Conservation (phyloP, 495 filamentous ascomycete species). For the Aspergillus nanangensis region DNA sequence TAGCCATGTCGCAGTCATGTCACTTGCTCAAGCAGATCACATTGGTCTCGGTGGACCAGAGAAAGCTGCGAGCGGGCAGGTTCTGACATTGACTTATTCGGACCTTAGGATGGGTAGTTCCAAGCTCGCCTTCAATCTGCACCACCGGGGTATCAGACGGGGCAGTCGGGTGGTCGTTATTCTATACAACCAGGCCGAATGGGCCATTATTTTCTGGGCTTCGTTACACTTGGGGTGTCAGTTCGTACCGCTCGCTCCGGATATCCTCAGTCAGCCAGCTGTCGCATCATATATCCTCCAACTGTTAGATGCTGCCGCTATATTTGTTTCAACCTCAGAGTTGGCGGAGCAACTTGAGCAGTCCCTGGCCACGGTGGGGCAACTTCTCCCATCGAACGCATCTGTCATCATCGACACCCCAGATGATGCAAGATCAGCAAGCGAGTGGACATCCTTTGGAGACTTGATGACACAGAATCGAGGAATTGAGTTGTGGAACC, state of each 20-base stretch:
- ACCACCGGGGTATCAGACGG: constrained; percentile 1
- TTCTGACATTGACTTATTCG: constrained; percentile 11
- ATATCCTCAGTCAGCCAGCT: constrained; percentile 8
- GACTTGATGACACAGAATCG: not conserved
- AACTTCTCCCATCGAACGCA: not conserved
- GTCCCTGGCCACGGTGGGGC: not conserved
- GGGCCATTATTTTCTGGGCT: constrained; percentile 28
- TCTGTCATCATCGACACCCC: not conserved
- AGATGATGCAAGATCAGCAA: not conserved
- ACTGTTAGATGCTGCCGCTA: constrained; percentile 10
- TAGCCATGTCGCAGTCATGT: not conserved
- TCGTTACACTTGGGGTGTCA: constrained; percentile 18
- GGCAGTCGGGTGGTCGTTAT: constrained; percentile 18
- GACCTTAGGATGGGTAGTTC: constrained; percentile 9
- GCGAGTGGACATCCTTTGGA: not conserved
- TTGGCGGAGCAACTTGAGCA: constrained; percentile 1
- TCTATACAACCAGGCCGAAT: constrained; percentile 29
- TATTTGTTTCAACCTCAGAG: constrained; percentile 17
- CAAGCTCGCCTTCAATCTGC: constrained; percentile 6
- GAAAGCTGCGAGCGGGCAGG: not conserved
- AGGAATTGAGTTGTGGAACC: not conserved
- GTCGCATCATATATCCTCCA: constrained; percentile 17
- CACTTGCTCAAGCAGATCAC: not conserved
- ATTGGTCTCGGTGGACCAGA: not conserved
- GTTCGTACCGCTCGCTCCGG: constrained; percentile 27